Conservation (phyloP, 2,329 filamentous ascomycete genomes). For the Talaromyces sp. region DNA sequence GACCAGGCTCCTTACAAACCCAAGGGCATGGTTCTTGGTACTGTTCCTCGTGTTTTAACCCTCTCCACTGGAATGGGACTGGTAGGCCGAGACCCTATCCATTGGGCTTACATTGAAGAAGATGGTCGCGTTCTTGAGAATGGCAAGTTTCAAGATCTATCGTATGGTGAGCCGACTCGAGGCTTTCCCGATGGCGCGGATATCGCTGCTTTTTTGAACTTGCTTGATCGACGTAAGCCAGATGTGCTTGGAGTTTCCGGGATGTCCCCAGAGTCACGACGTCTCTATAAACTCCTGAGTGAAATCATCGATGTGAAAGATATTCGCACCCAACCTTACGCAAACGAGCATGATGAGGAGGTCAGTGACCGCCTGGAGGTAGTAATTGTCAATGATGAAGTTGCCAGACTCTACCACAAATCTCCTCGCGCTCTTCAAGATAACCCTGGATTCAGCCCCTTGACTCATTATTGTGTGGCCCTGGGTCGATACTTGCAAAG, state of each 20-base stretch:
- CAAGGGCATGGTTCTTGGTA: constrained; percentile 87
- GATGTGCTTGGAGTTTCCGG: constrained; percentile 91
- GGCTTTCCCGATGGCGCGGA: constrained; percentile 65
- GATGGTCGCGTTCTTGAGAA: constrained; percentile 87
- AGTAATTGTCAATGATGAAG: constrained; percentile 91
- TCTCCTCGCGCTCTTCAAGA: constrained; percentile 78
- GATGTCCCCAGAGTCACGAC: constrained; percentile 83
- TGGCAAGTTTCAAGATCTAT: constrained; percentile 81
- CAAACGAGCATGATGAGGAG: constrained; percentile 78
- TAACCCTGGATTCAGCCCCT: constrained; percentile 75
- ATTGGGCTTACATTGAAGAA: constrained; percentile 92
- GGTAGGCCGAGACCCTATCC: constrained; percentile 73
- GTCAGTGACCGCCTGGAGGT: constrained; percentile 81
- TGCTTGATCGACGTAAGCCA: constrained; percentile 77
- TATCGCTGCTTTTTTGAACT: constrained; percentile 71
- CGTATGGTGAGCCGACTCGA: constrained; percentile 67
- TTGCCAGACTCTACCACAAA: constrained; percentile 93
- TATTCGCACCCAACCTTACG: constrained; percentile 78
- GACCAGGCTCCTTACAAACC: constrained; percentile 97
- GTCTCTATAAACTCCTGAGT: constrained; percentile 78
- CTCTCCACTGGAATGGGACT: constrained; percentile 84
- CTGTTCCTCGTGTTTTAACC: constrained; percentile 81
- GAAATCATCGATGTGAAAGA: constrained; percentile 76
- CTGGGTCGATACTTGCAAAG: constrained; percentile 92
- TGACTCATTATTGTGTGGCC: constrained; percentile 87